Base-by-base conservation (phyloP, 2,329 filamentous ascomycete species). In the Fusarium sp. region DNA sequence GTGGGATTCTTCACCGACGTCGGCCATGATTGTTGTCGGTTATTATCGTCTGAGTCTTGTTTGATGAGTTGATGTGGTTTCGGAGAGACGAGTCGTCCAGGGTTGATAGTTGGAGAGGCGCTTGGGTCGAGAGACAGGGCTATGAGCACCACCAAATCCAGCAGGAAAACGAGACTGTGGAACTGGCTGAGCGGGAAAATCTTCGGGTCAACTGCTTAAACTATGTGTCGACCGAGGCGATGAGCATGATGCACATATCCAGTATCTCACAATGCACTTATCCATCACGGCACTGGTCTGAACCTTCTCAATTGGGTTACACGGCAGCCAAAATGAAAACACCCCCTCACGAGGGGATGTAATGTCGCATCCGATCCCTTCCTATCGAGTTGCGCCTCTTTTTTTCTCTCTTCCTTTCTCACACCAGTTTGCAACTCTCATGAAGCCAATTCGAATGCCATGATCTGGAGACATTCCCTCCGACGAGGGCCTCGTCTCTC, bases 1-100 rank as follows among this genome's bases (percentile, higher is more conserved):
- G 77, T 88, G 87, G 67, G 90, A 87, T 76, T 92, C 91, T 81
- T 95, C 93, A 81, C 93, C 94, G 73, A 88, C 89, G 84, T 98
- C 95, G 78, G 95, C 93, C 95, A 98, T 98, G 70, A 74, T 85
- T 74, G 74, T 54, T 22, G 47, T 27, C n/a, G 37, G 35, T 27
- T 20, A 27, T 18, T 52, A 3, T 45, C 45, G 63, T 40, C n/a
- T 58, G 58, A 31, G 22, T 70, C 42, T 34, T 45, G 37, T 64
- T 65, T 65, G 34, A 31, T 60, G 42, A 59, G 56, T 64, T 62
- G 38, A 56, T 54, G 35, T 45, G 38, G 45, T 69, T 69, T 52
- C 40, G 58, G 61, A 11, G 66, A 66, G 64, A 57, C 62, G 54
- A 64, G 52, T 61, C 54, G 70, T 66, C 47, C 54, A 67, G 64